Base-by-base conservation (phyloP, 805 yeast genomes). In the Grigorovia yakushimaensis region DNA sequence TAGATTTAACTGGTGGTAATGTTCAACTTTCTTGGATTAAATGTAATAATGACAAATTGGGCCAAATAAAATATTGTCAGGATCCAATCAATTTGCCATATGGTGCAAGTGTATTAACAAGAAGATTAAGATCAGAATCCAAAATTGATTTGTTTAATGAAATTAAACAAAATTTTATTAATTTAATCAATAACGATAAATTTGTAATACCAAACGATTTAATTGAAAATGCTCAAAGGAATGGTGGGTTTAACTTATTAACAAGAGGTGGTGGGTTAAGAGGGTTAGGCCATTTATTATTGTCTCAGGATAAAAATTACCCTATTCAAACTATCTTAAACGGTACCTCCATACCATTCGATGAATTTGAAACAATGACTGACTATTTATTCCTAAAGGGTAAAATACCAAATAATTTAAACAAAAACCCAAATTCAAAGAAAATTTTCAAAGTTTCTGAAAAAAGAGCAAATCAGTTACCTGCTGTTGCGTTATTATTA, bases 241-340 rank as follows among this genome's bases (percentile, higher is more conserved):
- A 74, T 39, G 82, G 82, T 15, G 88, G 88, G 0, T 77, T 77
- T 54, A 75, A 78, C 52, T 56, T 84, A 39, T 82, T 77, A 58
- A 75, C 82, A 4, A 79, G 85, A 54, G 89, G 89, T 45, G 88
- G 88, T 47, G 89, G 88, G 0, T 69, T 82, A 42, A 71, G 89
- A 55, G 86, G 84, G 2, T 68, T 83, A 48, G 88, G 88, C 0
- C 81, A 80, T 60, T 62, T 81, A 21, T 55, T 82, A 11, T 65
- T 82, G 41, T 65, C 74, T 0, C 74, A 71, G 49, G 72, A 73
- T 33, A 71, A 72, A 36, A 73, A 72, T 18, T 82, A 83, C 56
- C 88, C 89, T 5, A 73, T 83, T 37, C 84, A 82, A 51, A 77
- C 83, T 0, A 78, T 82, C 39, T 78, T 82, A 42, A 82, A 81